phyloP scores from a whole-genome alignment of 139 green algal genomes.

The Closterium sp. region DNA sequence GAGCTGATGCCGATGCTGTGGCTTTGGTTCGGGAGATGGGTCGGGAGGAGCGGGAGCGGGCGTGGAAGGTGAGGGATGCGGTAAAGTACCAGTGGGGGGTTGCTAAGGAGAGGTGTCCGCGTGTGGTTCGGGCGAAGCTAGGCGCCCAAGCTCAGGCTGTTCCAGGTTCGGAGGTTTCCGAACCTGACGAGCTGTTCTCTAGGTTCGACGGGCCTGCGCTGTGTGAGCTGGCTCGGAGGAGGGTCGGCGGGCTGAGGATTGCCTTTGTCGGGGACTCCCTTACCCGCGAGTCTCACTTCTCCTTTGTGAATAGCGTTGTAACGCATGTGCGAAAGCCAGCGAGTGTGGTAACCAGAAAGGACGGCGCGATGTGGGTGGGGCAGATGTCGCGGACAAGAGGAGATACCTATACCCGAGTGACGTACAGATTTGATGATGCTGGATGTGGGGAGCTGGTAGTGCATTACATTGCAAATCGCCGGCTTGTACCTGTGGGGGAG shows the following conservation, averaged over 20 bases:
- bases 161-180: not conserved
- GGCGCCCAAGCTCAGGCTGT: no score
- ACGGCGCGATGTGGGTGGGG: not conserved
- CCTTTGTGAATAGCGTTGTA: not conserved
- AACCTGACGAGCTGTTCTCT: not conserved
- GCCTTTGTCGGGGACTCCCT: not conserved
- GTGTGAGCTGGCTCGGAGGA: not conserved
- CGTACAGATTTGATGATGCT: no score
- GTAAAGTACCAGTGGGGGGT: not conserved
- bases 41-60: not conserved
- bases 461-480: not conserved
- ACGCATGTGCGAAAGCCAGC: not conserved
- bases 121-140: no score
- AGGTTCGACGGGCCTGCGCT: not conserved
- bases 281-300: not conserved
- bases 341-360: not conserved
- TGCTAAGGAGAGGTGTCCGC: no score
- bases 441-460: not conserved
- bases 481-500: not conserved
- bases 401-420: no score
- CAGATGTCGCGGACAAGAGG: not conserved
- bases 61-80: not conserved
- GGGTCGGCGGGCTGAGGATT: not conserved
- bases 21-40: not conserved
- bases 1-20: not conserved